A percentile compares a stretch with the other conserved stretches of the same genome.
Conservation (phyloP, 2,329 filamentous ascomycete genomes). For the Thermothelomyces thermophilus region DNA sequence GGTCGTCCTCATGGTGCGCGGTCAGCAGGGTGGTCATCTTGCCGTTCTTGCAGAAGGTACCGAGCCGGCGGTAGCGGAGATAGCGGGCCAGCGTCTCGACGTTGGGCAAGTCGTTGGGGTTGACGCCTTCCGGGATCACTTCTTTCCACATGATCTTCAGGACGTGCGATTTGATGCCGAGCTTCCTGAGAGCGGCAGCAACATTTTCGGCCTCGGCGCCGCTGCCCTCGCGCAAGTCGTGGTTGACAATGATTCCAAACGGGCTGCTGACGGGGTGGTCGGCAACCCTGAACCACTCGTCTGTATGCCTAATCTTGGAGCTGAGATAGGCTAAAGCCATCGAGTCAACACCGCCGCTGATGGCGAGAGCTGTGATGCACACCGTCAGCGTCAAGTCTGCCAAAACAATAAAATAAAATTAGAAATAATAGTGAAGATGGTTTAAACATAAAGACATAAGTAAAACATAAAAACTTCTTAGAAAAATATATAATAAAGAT, state of each 20-base stretch:
- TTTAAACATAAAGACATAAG: background rate
- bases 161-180: slow-evolving; percentile 31
- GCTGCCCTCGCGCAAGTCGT: slow-evolving; percentile 49
- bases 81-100: slow-evolving; percentile 72
- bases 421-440: background rate
- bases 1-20: slow-evolving; percentile 85
- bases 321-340: slow-evolving; percentile 86
- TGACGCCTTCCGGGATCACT: slow-evolving; percentile 22
- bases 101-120: slow-evolving; percentile 46
- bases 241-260: slow-evolving; percentile 49
- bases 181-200: slow-evolving; percentile 26
- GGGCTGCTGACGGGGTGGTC: slow-evolving; percentile 40
- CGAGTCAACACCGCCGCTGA: slow-evolving; percentile 94
- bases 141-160: slow-evolving; percentile 41
- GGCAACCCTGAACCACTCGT: slow-evolving; percentile 34
- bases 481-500: background rate
- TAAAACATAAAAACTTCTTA: background rate
- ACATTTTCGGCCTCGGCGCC: slow-evolving; percentile 46
- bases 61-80: slow-evolving; percentile 67
- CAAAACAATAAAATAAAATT: background rate
- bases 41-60: slow-evolving; percentile 47
- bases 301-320: slow-evolving; percentile 36
- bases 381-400: background rate
- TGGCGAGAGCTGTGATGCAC: slow-evolving; percentile 58
- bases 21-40: slow-evolving; percentile 59